These are phyloP conservation scores for Cladosporium sp. DNA, from an alignment of 2,329 filamentous ascomycete genomes.

Conservation along the genomic window DNA sequence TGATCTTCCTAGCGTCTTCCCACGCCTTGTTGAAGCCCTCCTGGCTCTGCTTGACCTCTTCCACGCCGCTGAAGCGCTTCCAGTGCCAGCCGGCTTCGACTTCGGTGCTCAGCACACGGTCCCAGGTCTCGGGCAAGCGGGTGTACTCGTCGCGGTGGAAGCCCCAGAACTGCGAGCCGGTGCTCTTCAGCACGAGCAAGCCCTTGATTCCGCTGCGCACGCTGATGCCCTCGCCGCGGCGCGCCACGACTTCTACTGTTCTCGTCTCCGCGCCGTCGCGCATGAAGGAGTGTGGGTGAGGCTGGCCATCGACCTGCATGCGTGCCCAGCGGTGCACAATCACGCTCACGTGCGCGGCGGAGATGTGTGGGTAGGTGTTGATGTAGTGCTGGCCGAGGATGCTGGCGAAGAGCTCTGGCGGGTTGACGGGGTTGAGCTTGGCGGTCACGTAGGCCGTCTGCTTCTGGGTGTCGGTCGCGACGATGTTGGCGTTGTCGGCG, in stretches of 20 bases:
- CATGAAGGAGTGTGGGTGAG: slow-evolving; percentile 93
- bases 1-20: slow-evolving; percentile 75
- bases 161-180: slow-evolving; percentile 91
- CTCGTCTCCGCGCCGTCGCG: slow-evolving; percentile 87
- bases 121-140: slow-evolving; percentile 84
- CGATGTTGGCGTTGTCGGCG: slow-evolving; percentile 92
- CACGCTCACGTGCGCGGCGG: slow-evolving; percentile 77
- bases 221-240: slow-evolving; percentile 66
- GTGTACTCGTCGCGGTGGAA: slow-evolving; percentile 94
- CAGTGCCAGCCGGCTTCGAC: slow-evolving; percentile 87
- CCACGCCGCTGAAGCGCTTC: slow-evolving; percentile 66
- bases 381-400: slow-evolving; percentile 87
- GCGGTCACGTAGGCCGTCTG: slow-evolving; percentile 88
- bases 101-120: slow-evolving; percentile 92
- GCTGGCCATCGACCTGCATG: slow-evolving; percentile 80
- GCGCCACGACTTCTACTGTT: slow-evolving; percentile 72
- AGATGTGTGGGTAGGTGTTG: slow-evolving; percentile 83
- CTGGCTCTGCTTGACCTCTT: slow-evolving; percentile 64
- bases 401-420: slow-evolving; percentile 87
- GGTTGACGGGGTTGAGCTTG: slow-evolving; percentile 87
- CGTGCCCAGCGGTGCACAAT: slow-evolving; percentile 88
- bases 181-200: slow-evolving; percentile 91
- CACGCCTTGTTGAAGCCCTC: slow-evolving; percentile 77
- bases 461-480: slow-evolving; percentile 97
- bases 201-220: slow-evolving; percentile 78